Evolutionary conservation across 306 rosid species (phyloP), one percentile per base, ranked within the genome.

Genomic region (Quercus engelmannii): DNA sequence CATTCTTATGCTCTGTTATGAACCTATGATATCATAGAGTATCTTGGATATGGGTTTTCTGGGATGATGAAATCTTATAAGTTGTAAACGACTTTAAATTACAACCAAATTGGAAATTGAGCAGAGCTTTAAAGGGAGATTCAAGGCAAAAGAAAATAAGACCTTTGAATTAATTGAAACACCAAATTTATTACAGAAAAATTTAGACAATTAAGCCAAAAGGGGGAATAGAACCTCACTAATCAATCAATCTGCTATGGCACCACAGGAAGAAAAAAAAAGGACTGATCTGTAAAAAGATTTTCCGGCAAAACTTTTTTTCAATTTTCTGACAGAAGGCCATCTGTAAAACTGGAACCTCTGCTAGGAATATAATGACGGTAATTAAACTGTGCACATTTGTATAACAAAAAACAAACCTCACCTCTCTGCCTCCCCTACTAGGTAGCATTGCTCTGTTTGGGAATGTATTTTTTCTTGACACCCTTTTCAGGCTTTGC

Each of bases 251-350:
- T 80, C 84, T 86, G 71, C 87, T 73, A 74, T 75, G 79, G 76
- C 80, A 69, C 54, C 71, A 78, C 55, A 85, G 69, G 82, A 85
- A 83, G 84, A 72, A 35, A 35, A 35, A 38, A 38, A 75, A 86
- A 7, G 78, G 82, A 84, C 76, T 74, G 65, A 77, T 78, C 63
- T 82, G 70, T 78, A 74, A 83, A 85, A 70, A 59, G 64, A 80
- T 56, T 80, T 79, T 82, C 88, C 74, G 74, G 83, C 65, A 72
- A 89, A 90, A 86, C 81, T 69, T 89, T 82, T 84, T 86, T 80
- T 78, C 78, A 74, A 77, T 63, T 85, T 90, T 87, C 83, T 52
- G 90, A 87, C 94, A 89, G 94, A 92, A 89, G 92, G 83, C 89
- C 92, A 80, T 82, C 79, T 76, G 85, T 68, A 86, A 87, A 91